Percentiles rank a stretch among this genome's conserved stretches.
phyloP scores from a whole-genome alignment of 352 stramenopile genomes.

The Globisporangium rhizosaccharum region DNA sequence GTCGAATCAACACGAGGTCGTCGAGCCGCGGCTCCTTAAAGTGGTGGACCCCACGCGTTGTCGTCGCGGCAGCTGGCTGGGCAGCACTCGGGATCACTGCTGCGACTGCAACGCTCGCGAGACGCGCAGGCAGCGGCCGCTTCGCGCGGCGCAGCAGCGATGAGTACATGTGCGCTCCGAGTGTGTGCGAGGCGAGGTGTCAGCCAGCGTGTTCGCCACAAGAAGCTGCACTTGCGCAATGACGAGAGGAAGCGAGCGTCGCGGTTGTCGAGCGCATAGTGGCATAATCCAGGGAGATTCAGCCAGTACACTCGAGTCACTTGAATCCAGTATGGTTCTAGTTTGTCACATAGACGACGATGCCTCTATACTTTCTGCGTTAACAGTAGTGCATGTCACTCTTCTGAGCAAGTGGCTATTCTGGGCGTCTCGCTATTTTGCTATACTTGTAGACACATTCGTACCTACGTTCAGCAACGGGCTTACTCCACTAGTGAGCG shows the following conservation, averaged over 20 bases:
- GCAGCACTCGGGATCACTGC: neutral
- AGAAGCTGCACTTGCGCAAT: neutral
- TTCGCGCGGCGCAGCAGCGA: constrained; percentile 15
- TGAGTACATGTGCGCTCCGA: constrained; percentile 10
- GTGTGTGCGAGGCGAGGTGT: neutral
- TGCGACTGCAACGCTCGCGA: constrained; percentile 1
- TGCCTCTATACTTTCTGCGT: neutral
- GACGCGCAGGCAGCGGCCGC: constrained; percentile 5
- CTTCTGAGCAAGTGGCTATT: too few species aligned
- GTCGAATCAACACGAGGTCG: constrained; percentile 84
- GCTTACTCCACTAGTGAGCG: too few species aligned
- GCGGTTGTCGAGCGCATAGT: neutral
- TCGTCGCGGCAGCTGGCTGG: neutral
- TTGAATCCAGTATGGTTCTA: neutral
- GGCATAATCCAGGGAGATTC: neutral
- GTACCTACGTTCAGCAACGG: too few species aligned
- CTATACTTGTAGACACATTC: too few species aligned
- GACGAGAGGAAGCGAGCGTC: too few species aligned
- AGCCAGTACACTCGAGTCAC: neutral
- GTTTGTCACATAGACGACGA: too few species aligned
- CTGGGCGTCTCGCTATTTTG: too few species aligned
- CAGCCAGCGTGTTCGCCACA: too few species aligned
- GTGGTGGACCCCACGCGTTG: constrained; percentile 15
- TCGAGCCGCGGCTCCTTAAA: constrained; percentile 50
- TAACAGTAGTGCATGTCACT: neutral